Evolutionary conservation across 2,329 filamentous ascomycete species (phyloP).

Genomic region (Trichoderma asperellum): DNA sequence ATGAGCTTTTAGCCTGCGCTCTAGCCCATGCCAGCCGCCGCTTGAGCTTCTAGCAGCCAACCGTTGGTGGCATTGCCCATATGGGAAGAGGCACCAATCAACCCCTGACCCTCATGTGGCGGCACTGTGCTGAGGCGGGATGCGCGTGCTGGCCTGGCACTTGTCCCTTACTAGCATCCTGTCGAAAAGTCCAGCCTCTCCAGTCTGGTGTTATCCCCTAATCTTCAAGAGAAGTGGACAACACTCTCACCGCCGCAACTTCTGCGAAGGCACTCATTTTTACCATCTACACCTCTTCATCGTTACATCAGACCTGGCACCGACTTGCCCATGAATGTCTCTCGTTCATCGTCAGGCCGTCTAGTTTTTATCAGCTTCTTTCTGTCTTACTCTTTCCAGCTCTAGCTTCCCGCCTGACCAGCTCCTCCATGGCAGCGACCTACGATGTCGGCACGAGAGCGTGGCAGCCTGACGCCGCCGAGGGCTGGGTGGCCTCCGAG

Average conservation of each 20-base stretch:
- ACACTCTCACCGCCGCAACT: constrained; percentile 27
- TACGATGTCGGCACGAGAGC: constrained; percentile 97
- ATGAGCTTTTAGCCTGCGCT: constrained; percentile 6
- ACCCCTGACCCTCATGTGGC: constrained; percentile 16
- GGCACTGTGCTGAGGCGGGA: constrained; percentile 22
- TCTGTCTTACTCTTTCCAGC: constrained; percentile 22
- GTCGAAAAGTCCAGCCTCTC: constrained; percentile 27
- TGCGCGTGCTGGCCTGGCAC: constrained; percentile 11
- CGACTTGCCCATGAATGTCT: constrained; percentile 27
- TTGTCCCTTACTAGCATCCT: constrained; percentile 27
- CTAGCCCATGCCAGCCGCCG: constrained; percentile 17
- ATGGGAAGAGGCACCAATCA: constrained; percentile 23
- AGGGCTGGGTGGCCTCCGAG: constrained; percentile 98
- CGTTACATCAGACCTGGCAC: constrained; percentile 10
- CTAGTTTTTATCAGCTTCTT: constrained; percentile 13
- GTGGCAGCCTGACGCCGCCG: constrained; percentile 94
- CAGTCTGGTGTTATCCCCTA: constrained; percentile 25
- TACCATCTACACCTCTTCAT: constrained; percentile 13
- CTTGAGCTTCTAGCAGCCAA: constrained; percentile 7
- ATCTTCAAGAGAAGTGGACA: constrained; percentile 26
- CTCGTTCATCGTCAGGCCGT: constrained; percentile 23
- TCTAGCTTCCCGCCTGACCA: constrained; percentile 25
- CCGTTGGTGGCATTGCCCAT: constrained; percentile 21
- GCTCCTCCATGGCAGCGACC: constrained; percentile 75
- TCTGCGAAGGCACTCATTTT: constrained; percentile 30